Evolutionary conservation across 208 protist genomes (phyloP).

Genomic region (Acanthamoeba lugdunensis): DNA sequence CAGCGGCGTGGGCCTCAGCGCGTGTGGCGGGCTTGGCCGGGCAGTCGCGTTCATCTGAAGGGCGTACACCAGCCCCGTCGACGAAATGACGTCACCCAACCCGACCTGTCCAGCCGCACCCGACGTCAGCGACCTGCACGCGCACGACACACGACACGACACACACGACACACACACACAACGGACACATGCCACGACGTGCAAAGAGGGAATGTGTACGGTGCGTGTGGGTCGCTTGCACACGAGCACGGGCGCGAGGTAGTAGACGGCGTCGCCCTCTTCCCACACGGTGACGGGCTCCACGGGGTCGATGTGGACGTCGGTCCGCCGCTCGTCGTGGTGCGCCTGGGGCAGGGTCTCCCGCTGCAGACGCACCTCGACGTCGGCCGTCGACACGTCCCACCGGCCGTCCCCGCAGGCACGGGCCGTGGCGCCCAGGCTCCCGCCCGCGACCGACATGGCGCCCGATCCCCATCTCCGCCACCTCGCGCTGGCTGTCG

Average conservation of each 20-base stretch:
- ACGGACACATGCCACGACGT: neutral
- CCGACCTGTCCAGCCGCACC: neutral
- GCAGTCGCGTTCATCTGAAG: neutral
- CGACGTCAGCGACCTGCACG: too few species aligned
- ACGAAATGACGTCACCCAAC: slow-evolving; percentile 49
- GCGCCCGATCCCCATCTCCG: neutral
- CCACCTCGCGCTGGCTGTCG: slow-evolving; percentile 24
- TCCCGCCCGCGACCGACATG: slow-evolving; percentile 35
- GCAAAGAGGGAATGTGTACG: neutral
- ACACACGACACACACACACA: neutral
- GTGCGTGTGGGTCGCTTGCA: slow-evolving; percentile 53
- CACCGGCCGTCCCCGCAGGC: slow-evolving; percentile 45
- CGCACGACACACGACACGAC: neutral
- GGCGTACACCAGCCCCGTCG: slow-evolving; percentile 33
- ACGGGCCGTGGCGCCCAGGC: neutral
- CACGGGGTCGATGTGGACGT: neutral
- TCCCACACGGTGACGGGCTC: slow-evolving; percentile 15
- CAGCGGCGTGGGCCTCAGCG: too few species aligned
- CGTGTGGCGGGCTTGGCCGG: too few species aligned
- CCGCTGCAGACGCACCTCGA: neutral
- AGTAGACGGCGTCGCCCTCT: slow-evolving; percentile 3
- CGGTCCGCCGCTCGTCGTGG: neutral
- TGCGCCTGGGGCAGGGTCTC: slow-evolving; percentile 23
- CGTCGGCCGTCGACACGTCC: neutral
- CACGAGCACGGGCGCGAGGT: slow-evolving; percentile 53